Conservation (phyloP, 305 asterid species). For the Euphrasia arctica region DNA sequence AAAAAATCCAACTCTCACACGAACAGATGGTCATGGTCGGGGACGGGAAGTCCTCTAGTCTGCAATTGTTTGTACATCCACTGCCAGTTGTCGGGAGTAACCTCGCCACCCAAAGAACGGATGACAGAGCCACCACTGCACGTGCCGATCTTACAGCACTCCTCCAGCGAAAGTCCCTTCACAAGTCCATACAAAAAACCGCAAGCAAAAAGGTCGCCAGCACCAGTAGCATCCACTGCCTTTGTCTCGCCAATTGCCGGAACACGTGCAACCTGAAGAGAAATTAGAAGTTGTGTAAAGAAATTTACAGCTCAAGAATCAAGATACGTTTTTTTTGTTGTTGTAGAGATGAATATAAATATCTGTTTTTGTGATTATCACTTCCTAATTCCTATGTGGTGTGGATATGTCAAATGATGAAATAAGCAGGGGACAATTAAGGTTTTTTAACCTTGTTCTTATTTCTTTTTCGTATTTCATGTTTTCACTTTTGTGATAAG, state of each 20-base stretch:
- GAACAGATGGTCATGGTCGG: slow-evolving; percentile 35
- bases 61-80: slow-evolving; percentile 94
- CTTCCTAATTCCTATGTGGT: neutral
- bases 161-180: slow-evolving; percentile 74
- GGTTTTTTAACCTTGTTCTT: neutral
- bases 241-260: slow-evolving; percentile 77
- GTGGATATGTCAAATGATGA: neutral
- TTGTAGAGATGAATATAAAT: no score
- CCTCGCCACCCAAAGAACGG: slow-evolving; percentile 91
- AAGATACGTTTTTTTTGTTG: no score
- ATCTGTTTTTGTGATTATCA: neutral
- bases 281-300: neutral
- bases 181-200: slow-evolving; percentile 91
- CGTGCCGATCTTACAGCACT: slow-evolving; percentile 80
- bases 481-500: slow-evolving; percentile 2
- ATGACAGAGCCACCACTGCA: slow-evolving; percentile 96
- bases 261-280: slow-evolving; percentile 58
- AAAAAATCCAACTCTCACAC: slow-evolving; percentile 6
- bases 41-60: slow-evolving; percentile 53
- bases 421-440: neutral
- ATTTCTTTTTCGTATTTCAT: neutral
- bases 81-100: slow-evolving; percentile 80
- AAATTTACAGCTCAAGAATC: no score
- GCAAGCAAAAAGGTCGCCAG: slow-evolving; percentile 94
- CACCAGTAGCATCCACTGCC: slow-evolving; percentile 93